phyloP scores from a whole-genome alignment of 2,329 filamentous ascomycete genomes.

The Colletotrichum sansevieriae region DNA sequence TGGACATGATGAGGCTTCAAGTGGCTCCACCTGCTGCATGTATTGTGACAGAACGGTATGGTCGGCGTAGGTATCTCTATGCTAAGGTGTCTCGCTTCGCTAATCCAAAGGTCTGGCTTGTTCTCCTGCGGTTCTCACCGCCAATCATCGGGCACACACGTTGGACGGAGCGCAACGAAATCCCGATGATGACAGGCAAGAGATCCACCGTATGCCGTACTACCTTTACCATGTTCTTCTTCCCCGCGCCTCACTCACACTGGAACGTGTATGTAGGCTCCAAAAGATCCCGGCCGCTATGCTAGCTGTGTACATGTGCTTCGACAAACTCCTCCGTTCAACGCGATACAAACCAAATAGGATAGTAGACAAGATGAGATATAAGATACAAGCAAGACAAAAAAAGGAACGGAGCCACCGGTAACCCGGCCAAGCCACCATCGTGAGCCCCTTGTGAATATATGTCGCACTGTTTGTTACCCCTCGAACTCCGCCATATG shows the following conservation, averaged over 20 bases:
- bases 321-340: constrained; percentile 28
- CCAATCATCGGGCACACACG: background rate
- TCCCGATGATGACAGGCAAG: constrained; percentile 5
- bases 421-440: constrained; percentile 4
- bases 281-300: constrained; percentile 37
- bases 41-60: background rate
- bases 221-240: constrained; percentile 18
- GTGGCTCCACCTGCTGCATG: constrained; percentile 6
- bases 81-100: background rate
- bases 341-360: constrained; percentile 11
- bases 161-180: constrained; percentile 7
- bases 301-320: constrained; percentile 39
- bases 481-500: constrained; percentile 40
- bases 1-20: background rate
- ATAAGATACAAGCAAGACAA: constrained; percentile 9
- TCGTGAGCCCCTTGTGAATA: constrained; percentile 23
- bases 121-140: no score
- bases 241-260: constrained; percentile 10
- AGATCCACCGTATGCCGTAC: constrained; percentile 26
- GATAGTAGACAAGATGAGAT: constrained; percentile 23
- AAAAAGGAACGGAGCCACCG: background rate
- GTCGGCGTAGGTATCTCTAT: background rate
- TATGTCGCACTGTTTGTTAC: constrained; percentile 35
- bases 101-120: no score
- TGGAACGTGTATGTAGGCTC: constrained; percentile 32